Evolutionary conservation across 306 rosid genomes (phyloP).

Genomic region (Lathyrus tuberosus): DNA sequence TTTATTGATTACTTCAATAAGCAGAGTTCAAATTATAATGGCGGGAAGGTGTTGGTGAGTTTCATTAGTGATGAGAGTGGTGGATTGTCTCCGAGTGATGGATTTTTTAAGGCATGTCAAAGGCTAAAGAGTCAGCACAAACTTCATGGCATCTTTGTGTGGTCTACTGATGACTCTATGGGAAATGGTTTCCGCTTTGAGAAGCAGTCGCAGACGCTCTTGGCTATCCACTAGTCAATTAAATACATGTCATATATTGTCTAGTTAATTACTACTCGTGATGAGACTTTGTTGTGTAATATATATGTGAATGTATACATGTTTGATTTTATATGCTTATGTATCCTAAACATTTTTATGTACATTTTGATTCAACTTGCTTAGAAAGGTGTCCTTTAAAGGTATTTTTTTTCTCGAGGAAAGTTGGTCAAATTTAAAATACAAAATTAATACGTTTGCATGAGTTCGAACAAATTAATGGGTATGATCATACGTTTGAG

Average conservation of each 20-base stretch:
- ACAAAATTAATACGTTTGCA: no score
- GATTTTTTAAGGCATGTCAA: conserved; percentile 66
- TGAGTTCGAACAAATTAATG: no score
- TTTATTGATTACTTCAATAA: conserved; percentile 58
- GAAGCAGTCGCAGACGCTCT: conserved; percentile 66
- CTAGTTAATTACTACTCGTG: background rate
- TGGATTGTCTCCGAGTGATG: conserved; percentile 58
- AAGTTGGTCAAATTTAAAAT: no score
- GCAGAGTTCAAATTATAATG: conserved; percentile 63
- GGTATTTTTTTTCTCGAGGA: no score
- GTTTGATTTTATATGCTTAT: background rate
- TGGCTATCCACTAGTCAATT: conserved; percentile 37
- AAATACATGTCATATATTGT: background rate
- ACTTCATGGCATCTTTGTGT: conserved; percentile 75
- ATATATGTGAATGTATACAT: background rate
- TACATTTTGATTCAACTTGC: no score
- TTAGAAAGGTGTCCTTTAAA: no score
- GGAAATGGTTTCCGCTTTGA: conserved; percentile 62
- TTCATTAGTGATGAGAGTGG: conserved; percentile 64
- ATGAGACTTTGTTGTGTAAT: background rate
- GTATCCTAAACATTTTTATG: background rate
- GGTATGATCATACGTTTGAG: no score
- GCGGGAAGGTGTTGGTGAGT: conserved; percentile 72
- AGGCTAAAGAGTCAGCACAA: conserved; percentile 51
- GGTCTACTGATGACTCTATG: conserved; percentile 90